Evolutionary conservation across 2,329 filamentous ascomycete genomes (phyloP), one percentile per base, ranked within the genome.

Genomic region (Pseudodiploospora longispora): DNA sequence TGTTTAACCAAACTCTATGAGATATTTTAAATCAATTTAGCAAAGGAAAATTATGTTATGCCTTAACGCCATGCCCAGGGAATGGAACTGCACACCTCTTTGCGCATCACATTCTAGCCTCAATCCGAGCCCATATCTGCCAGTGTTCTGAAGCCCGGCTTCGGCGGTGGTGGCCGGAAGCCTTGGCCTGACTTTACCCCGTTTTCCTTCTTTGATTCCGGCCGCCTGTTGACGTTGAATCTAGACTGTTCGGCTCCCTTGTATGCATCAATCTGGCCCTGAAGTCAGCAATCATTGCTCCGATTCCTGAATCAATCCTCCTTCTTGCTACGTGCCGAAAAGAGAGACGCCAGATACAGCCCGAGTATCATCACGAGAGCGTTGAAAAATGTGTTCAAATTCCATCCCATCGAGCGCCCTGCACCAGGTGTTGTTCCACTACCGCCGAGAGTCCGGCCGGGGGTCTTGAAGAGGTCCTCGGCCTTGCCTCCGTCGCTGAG

Each of bases 341-440:
- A 72, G n/a, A 84, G 61, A 4, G 77, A 80, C 6, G 70, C 68
- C 36, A 83, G 60, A 56, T 83, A 84, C 4, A 84, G 61, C 10
- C 78, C 80, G 5, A 67, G 63, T 38, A 80, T 54, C 6, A 82
- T 52, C 0, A 67, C 27, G 33, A 46, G 9, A 28, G 42, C 57
- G 53, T 75, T 71, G 40, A 80, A 44, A 27, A 80, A 51, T 41
- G 60, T 58, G 46, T 69, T 68, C 6, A 74, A 51, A 44, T 70
- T 63, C 51, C 48, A 55, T 34, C 40, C 42, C 45, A 37, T 43
- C 6, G 19, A 19, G 34, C 49, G 56, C 43, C 50, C 49, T 40
- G 48, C 47, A 29, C 46, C 45, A 10, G 52, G 46, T 3, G 55
- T 33, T 5, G 52, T 39, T 12, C 53, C 51, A 6, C 54, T 55